These are phyloP conservation scores for Hypoxylon rickii DNA, from an alignment of 495 filamentous ascomycete species.

Conservation along the genomic window DNA sequence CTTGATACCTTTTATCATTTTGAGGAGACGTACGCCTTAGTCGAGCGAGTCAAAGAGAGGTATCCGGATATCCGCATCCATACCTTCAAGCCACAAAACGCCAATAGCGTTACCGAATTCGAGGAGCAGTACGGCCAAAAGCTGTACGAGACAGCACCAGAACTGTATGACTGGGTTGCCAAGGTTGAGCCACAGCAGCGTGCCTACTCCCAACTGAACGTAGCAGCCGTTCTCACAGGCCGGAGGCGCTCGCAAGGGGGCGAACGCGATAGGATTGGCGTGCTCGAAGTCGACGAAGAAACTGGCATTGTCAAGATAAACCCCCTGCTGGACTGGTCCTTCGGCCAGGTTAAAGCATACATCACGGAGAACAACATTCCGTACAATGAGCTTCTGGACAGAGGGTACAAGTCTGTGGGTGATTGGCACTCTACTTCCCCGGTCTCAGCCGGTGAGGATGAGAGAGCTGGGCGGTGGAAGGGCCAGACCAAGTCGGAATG, in stretches of 20 bases:
- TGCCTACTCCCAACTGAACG: conserved; percentile 84
- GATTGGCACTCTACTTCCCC: conserved; percentile 98
- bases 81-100: conserved; percentile 81
- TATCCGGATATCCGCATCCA: conserved; percentile 84
- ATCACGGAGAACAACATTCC: conserved; percentile 84
- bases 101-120: conserved; percentile 73
- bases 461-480: conserved; percentile 97
- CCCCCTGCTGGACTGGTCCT: conserved; percentile 95
- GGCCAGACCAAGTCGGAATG: conserved; percentile 94
- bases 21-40: conserved; percentile 80
- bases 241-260: conserved; percentile 91
- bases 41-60: conserved; percentile 72
- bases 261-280: conserved; percentile 82
- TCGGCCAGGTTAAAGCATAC: conserved; percentile 86
- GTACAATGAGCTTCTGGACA: conserved; percentile 89
- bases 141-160: conserved; percentile 83
- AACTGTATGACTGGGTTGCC: conserved; percentile 94
- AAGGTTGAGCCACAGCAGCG: conserved; percentile 97
- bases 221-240: conserved; percentile 93
- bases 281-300: conserved; percentile 90
- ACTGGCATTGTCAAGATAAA: conserved; percentile 93
- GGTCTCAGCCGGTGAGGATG: conserved; percentile 87
- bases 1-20: conserved; percentile 98
- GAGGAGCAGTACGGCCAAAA: conserved; percentile 77
- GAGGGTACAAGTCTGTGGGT: conserved; percentile 94